A percentile compares a stretch with the other conserved stretches of the same genome.
Conservation (phyloP, 2,329 filamentous ascomycete genomes). For the Colletotrichum zoysiae region DNA sequence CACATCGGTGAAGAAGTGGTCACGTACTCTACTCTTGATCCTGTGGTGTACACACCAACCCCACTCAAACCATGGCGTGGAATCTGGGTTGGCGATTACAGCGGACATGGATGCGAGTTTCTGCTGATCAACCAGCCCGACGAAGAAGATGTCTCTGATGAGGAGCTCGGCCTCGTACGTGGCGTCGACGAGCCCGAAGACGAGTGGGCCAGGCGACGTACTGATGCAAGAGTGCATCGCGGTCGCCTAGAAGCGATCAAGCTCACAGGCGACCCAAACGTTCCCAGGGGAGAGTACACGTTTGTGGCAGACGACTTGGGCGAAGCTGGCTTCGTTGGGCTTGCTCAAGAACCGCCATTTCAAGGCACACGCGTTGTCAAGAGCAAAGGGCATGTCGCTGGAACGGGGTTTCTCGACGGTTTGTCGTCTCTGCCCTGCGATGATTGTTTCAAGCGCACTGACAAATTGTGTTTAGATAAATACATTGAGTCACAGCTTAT, state of each 20-base stretch:
- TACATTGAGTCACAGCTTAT: conserved; percentile 84
- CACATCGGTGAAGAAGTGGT: conserved; percentile 68
- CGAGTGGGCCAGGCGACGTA: conserved; percentile 60
- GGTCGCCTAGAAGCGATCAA: conserved; percentile 88
- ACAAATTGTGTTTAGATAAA: conserved; percentile 65
- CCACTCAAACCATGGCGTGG: conserved; percentile 85
- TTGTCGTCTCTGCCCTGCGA: conserved; percentile 49
- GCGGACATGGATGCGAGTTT: conserved; percentile 89
- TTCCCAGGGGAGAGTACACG: conserved; percentile 86
- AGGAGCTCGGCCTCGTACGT: conserved; percentile 56
- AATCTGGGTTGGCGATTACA: conserved; percentile 94
- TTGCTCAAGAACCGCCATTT: conserved; percentile 77
- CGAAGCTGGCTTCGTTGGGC: conserved; percentile 70
- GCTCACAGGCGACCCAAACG: conserved; percentile 89
- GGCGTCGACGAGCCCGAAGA: conserved; percentile 58
- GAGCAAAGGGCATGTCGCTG: conserved; percentile 83
- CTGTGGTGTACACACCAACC: conserved; percentile 83
- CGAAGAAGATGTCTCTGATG: conserved; percentile 58
- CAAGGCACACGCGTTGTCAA: conserved; percentile 79
- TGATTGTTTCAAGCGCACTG: neutral
- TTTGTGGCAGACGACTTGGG: conserved; percentile 87
- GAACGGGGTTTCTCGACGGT: conserved; percentile 79
- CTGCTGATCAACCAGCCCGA: conserved; percentile 83
- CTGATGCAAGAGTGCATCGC: conserved; percentile 65
- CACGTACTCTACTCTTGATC: conserved; percentile 79